phyloP scores from a whole-genome alignment of 495 filamentous ascomycete genomes.

The Chaetomium fimeti region DNA sequence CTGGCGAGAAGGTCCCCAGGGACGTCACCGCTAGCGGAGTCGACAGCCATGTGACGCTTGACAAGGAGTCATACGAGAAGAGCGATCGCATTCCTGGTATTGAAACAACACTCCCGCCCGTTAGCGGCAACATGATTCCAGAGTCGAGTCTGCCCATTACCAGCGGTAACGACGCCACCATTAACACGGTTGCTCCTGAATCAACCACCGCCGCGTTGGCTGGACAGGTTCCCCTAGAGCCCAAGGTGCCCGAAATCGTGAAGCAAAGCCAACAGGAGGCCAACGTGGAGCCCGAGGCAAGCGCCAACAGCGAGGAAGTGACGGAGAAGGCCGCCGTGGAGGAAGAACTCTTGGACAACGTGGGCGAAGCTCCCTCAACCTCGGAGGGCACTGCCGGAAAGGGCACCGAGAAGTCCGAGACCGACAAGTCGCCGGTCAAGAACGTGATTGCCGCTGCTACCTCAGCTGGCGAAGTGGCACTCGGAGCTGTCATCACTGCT shows the following conservation, averaged over 20 bases:
- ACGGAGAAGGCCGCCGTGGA: constrained; percentile 61
- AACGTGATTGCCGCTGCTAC: constrained; percentile 43
- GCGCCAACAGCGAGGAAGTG: constrained; percentile 55
- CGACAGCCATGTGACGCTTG: constrained; percentile 64
- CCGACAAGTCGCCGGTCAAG: constrained; percentile 42
- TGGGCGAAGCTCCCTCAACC: constrained; percentile 55
- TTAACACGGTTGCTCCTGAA: constrained; percentile 65
- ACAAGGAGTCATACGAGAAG: constrained; percentile 81
- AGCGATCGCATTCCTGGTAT: constrained; percentile 58
- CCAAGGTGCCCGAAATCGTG: constrained; percentile 63
- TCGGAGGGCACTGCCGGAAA: constrained; percentile 54
- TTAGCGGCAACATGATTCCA: constrained; percentile 68
- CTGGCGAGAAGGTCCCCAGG: constrained; percentile 77
- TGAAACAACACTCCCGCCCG: constrained; percentile 59
- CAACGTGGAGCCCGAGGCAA: constrained; percentile 58
- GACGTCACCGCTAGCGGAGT: constrained; percentile 54
- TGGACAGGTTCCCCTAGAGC: constrained; percentile 62
- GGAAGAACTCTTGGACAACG: constrained; percentile 58
- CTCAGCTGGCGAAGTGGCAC: constrained; percentile 43
- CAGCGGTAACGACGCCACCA: constrained; percentile 48
- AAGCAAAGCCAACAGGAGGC: constrained; percentile 65
- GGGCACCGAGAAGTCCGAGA: constrained; percentile 50
- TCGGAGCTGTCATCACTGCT: constrained; percentile 38
- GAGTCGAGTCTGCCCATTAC: constrained; percentile 82
- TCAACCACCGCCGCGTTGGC: constrained; percentile 64